Percentiles rank a stretch among this genome's conserved stretches.
These are phyloP conservation scores for Phytophthora podocarpi DNA, from an alignment of 352 stramenopile species.

Conservation along the genomic window DNA sequence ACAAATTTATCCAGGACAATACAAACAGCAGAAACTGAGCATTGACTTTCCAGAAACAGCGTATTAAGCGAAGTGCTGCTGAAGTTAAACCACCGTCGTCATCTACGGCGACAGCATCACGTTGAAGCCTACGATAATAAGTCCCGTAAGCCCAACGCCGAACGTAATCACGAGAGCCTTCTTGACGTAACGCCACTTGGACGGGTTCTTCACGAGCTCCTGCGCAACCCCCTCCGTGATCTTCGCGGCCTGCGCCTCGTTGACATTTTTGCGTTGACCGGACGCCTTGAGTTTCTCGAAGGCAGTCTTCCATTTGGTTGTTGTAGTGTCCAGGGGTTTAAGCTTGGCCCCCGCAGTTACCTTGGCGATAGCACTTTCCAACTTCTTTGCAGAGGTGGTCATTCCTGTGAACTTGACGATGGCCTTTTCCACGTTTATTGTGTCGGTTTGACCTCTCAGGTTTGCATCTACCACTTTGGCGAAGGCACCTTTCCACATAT, in stretches of 20 bases:
- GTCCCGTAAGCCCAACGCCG: neutral
- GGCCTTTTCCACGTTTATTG: too few species aligned
- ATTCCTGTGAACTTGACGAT: too few species aligned
- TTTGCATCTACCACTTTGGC: too few species aligned
- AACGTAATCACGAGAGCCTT: conserved; percentile 7
- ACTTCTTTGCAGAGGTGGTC: too few species aligned
- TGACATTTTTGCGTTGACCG: neutral
- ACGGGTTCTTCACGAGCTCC: neutral
- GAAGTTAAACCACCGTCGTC: too few species aligned
- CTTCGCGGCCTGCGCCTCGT: conserved; percentile 7
- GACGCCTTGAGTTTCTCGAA: neutral
- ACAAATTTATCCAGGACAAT: too few species aligned
- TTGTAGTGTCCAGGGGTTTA: neutral
- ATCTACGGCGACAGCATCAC: too few species aligned
- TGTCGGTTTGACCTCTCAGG: too few species aligned
- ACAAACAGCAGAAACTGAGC: too few species aligned
- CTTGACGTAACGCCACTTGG: conserved; percentile 9
- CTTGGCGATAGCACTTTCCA: conserved; percentile 1
- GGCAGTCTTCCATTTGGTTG: conserved; percentile 1
- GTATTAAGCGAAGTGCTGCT: too few species aligned
- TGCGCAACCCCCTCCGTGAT: conserved; percentile 6
- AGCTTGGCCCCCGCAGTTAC: neutral
- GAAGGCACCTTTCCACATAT: too few species aligned
- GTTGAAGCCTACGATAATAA: conserved; percentile 2
- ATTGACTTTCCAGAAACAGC: too few species aligned